Base-by-base conservation (phyloP, 139 green algal genomes). In the Klebsormidium nitens region DNA sequence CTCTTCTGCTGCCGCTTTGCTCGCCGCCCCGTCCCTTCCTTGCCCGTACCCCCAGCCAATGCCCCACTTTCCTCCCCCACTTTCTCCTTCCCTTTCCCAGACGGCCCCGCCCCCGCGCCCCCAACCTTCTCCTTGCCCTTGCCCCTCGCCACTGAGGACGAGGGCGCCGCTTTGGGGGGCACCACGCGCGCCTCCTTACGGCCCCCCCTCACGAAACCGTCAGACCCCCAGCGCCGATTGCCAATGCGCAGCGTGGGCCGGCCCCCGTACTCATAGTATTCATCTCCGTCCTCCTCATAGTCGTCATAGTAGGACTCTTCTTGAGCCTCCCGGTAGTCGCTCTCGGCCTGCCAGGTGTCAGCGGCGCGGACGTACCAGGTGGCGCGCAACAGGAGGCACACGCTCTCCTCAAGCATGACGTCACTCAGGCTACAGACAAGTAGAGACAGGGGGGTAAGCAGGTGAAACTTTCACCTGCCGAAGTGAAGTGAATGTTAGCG, bases 181-280 rank as follows among this genome's bases (percentile, higher is more conserved):
- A 74, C 66, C 4, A 35, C 31, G 36, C 67, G 67, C 0, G 71
- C 71, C 62, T 74, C 71, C 52, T 60, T 66, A 26, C 78, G 71
- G 0, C 83, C 83, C 11, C 71, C 66, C 34, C 83, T 76, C 68
- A 89, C 81, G 72, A 69, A 87, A 5, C 84, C 85, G 36, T 82
- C 83, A 59, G 90, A 82, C 5, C 89, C 89, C 68, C 84, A 89
- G 14, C 89, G 80, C 29, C 89, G 77, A 73, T 95, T 95, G 59
- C 89, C 89, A 19, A 95, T 48, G 83, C 75, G 49, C 91, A 83
- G 19, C 81, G 84, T 0, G 82, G 84, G 4, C 70, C 48, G 0
- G 85, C 85, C 80, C 26, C 86, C 80, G 31, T 86, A 72, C 23
- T 79, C 68, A 17, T 81, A 84, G 38, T 88, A 84, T 34, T 94